Evolutionary conservation across 2,329 filamentous ascomycete genomes (phyloP).

Genomic region (Fusarium graminum): DNA sequence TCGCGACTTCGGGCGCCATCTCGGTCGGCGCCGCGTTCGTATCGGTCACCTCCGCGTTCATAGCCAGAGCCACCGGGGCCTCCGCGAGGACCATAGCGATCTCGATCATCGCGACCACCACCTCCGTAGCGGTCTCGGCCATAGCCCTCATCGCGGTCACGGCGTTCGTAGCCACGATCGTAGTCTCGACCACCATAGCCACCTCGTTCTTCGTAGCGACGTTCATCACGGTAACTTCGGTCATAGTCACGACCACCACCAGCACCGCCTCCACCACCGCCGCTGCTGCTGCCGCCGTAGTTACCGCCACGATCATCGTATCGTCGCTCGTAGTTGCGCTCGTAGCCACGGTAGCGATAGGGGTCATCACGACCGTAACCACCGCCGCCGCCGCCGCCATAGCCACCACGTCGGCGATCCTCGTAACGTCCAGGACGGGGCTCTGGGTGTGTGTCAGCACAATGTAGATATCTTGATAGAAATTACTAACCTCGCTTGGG

Average conservation of each 20-base stretch:
- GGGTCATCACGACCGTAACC: conserved; percentile 67
- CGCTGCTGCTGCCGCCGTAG: conserved; percentile 54
- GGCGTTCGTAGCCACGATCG: conserved; percentile 69
- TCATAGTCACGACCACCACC: conserved; percentile 60
- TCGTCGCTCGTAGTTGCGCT: conserved; percentile 59
- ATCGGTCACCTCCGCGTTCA: conserved; percentile 59
- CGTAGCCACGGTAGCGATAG: conserved; percentile 67
- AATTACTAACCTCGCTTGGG: conserved; percentile 88
- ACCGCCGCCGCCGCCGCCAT: conserved; percentile 58
- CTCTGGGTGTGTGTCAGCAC: conserved; percentile 49
- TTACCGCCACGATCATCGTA: conserved; percentile 63
- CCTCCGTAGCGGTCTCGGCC: conserved; percentile 55
- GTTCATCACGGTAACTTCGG: conserved; percentile 64
- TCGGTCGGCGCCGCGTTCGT: conserved; percentile 61
- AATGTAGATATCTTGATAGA: not conserved
- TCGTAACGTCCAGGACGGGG: conserved; percentile 63
- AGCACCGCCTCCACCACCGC: conserved; percentile 53
- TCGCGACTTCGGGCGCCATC: conserved; percentile 58
- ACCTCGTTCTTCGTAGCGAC: conserved; percentile 61
- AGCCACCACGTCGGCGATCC: conserved; percentile 73
- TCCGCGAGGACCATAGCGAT: conserved; percentile 57
- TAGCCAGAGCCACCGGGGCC: conserved; percentile 60
- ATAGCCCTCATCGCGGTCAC: conserved; percentile 57
- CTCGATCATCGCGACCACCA: conserved; percentile 60
- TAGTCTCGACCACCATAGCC: conserved; percentile 66